Evolutionary conservation across 805 yeast genomes (phyloP), one percentile per base, ranked within the genome.

Genomic region (Kregervanrija fluxuum): DNA sequence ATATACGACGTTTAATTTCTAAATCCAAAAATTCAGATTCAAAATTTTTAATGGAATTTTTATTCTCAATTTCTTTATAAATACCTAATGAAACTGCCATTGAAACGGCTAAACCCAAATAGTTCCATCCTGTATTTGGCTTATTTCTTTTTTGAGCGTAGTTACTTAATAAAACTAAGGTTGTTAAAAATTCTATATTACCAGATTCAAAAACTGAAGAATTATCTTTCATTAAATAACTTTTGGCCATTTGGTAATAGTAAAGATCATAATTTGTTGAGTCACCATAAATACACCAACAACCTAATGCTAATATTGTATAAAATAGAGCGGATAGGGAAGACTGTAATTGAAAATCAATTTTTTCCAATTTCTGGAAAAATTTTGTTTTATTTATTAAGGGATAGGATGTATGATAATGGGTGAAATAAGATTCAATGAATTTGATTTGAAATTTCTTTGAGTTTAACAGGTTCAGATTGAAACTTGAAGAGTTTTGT

Each of bases 41-140:
- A 13, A 47, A 38, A 16, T 43, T 43, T 28, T 42, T 37, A 17
- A 43, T 39, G 15, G 48, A 43, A 9, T 38, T 35, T 14, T 41
- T 50, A 2, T 52, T 46, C 2, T 47, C 35, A 48, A 75, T 71
- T 48, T 79, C 84, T 43, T 73, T 74, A 54, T 79, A 75, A 22
- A 81, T 61, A 4, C 87, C 89, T 35, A 82, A 57, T 0, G 83
- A 79, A 52, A 77, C 65, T 0, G 87, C 85, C 82, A 81, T 79
- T 48, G 83, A 66, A 8, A 78, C 71, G 0, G 85, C 81, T 13
- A 79, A 63, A 11, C 88, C 87, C 33, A 79, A 62, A 50, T 75
- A 79, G 52, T 77, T 77, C 83, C 86, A 82, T 17, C 82, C 82
- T 0, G 85, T 73, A 58, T 80, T 80, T 44, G 83, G 81, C 51